Evolutionary conservation across 495 filamentous ascomycete genomes (phyloP).

Genomic region (Geoglossum glabrum): DNA sequence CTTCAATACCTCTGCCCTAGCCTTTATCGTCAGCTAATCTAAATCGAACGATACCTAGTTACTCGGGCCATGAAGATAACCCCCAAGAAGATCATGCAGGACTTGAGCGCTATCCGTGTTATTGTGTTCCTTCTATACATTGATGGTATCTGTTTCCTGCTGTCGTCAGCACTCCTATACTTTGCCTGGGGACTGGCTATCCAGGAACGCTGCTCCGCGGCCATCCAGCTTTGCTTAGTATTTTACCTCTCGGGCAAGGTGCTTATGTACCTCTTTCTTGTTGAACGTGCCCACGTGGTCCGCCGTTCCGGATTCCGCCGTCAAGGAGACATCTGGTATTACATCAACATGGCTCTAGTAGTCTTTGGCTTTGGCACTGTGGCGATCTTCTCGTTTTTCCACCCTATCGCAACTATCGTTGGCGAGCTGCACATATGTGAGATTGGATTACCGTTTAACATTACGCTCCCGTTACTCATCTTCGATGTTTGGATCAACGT

Average conservation of each 20-base stretch:
- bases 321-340: constrained; percentile 14
- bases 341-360: constrained; percentile 13
- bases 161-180: neutral
- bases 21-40: neutral
- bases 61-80: neutral
- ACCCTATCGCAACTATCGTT: constrained; percentile 13
- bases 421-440: constrained; percentile 13
- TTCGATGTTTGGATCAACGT: constrained; percentile 19
- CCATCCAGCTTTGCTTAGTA: constrained; percentile 17
- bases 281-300: constrained; percentile 18
- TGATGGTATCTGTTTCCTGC: constrained; percentile 3
- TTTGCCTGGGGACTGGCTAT: neutral
- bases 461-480: constrained; percentile 16
- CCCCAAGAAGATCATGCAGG: neutral
- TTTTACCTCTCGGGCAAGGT: constrained; percentile 19
- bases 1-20: neutral
- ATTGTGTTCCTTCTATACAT: constrained; percentile 4
- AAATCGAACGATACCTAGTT: neutral
- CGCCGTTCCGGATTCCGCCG: constrained; percentile 10
- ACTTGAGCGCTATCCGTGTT: neutral
- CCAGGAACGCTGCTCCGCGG: constrained; percentile 9
- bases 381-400: constrained; percentile 16
- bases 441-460: constrained; percentile 18
- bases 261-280: constrained; percentile 19
- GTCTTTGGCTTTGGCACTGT: constrained; percentile 17